Base-by-base conservation (phyloP, 805 yeast species). In the Candida mattraensis region DNA sequence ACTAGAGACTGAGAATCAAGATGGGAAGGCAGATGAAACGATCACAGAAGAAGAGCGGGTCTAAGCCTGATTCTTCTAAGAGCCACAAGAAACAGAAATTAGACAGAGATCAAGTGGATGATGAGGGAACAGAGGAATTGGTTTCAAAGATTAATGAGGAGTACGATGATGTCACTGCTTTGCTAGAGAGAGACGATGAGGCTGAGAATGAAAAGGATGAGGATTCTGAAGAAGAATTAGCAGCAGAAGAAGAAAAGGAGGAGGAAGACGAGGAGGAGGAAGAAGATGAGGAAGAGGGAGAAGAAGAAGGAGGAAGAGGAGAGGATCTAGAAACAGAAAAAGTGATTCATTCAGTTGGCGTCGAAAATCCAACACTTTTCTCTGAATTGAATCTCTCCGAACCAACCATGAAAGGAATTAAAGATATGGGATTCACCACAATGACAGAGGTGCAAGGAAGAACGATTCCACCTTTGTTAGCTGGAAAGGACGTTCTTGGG, bases 361-460 rank as follows among this genome's bases (percentile, higher is more conserved):
- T 46, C 5, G 43, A 45, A 4, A 44, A 40, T 33, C 63, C 43
- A 9, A 54, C 59, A 23, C 48, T 52, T 16, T 76, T 76, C 50
- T 38, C 67, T 0, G 80, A 73, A 30, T 67, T 84, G 36, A 76
- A 81, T 9, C 71, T 93, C 27, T 87, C 96, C 3, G 83, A 72
- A 40, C 91, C 88, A 37, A 89, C 98, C 3, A 58, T 80, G 55
- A 78, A 80, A 54, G 91, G 96, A 15, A 80, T 93, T 47, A 69
- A 70, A 24, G 82, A 79, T 21, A 86, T 93, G 96, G 97, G 96
- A 1, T 93, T 93, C 66, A 71, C 77, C 10, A 82, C 68, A 34
- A 87, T 93, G 97, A 94, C 99, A 1, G 78, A 81, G 45, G 98
- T 93, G 7, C 99, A 93, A 65, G 83, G 95, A 18, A 80, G 91